phyloP scores from a whole-genome alignment of 768 basidiomycete genomes.

The Harrya chromipes region DNA sequence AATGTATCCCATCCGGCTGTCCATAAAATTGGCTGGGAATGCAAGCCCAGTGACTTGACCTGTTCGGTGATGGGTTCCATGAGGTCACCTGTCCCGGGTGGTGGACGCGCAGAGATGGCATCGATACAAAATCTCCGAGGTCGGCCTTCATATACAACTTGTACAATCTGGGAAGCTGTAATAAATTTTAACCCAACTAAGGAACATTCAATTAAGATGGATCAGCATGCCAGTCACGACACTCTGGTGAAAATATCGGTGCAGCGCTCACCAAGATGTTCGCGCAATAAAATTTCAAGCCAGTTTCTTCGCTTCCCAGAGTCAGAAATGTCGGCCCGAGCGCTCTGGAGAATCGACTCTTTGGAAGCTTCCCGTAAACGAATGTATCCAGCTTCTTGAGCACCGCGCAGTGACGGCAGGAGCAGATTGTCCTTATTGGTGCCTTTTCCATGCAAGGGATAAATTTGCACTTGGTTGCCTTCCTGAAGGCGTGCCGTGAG shows the following conservation, averaged over 20 bases:
- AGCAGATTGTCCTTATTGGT: conserved; percentile 39
- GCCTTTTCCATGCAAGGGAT: conserved; percentile 42
- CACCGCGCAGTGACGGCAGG: conserved; percentile 48
- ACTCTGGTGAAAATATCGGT: not conserved
- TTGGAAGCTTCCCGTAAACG: conserved; percentile 47
- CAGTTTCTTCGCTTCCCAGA: conserved; percentile 53
- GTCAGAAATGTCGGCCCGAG: conserved; percentile 15
- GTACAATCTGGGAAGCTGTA: conserved; percentile 55
- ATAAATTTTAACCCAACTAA: conserved; percentile 74
- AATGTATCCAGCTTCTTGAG: conserved; percentile 51
- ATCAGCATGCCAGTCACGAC: conserved; percentile 3
- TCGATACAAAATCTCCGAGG: conserved; percentile 55
- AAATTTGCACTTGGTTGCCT: conserved; percentile 47
- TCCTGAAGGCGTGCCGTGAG: conserved; percentile 57
- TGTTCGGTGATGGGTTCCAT: conserved; percentile 36
- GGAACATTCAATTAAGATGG: conserved; percentile 3
- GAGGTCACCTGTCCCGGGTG: conserved; percentile 16
- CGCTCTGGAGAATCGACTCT: conserved; percentile 9
- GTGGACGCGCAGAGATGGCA: conserved; percentile 37
- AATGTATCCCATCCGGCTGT: conserved; percentile 65
- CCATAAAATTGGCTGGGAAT: conserved; percentile 47
- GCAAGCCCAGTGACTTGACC: conserved; percentile 46
- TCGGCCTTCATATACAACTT: conserved; percentile 61
- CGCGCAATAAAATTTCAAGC: conserved; percentile 63
- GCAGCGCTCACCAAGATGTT: conserved; percentile 55